These are phyloP conservation scores for Diaporthe eres DNA, from an alignment of 2,329 filamentous ascomycete species.

Conservation along the genomic window DNA sequence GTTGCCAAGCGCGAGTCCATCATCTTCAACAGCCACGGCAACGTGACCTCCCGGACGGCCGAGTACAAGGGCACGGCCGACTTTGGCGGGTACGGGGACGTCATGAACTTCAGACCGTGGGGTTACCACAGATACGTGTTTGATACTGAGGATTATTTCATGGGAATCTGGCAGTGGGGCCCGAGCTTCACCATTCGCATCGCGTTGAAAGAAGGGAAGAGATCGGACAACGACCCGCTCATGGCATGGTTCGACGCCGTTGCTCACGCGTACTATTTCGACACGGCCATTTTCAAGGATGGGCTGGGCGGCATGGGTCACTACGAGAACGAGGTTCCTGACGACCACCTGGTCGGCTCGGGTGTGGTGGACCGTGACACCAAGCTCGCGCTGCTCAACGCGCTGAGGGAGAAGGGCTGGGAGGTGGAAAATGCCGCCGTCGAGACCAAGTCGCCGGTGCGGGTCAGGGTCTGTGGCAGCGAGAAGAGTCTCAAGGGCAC, in stretches of 20 bases:
- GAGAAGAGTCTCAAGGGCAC: conserved; percentile 47
- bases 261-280: conserved; percentile 56
- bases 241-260: conserved; percentile 59
- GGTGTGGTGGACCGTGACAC: conserved; percentile 57
- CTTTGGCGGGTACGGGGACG: conserved; percentile 57
- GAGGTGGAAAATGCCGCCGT: conserved; percentile 74
- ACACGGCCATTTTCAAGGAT: conserved; percentile 52
- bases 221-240: conserved; percentile 48
- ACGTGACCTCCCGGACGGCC: conserved; percentile 56
- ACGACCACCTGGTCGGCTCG: conserved; percentile 49
- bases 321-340: conserved; percentile 54
- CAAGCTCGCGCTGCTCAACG: conserved; percentile 52
- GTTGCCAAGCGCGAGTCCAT: conserved; percentile 77
- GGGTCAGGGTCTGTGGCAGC: conserved; percentile 52
- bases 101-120: conserved; percentile 49
- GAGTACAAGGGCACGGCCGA: conserved; percentile 52
- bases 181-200: conserved; percentile 66
- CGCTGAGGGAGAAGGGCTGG: conserved; percentile 70
- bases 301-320: conserved; percentile 51
- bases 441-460: conserved; percentile 72
- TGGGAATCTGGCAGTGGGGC: conserved; percentile 66
- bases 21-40: conserved; percentile 66
- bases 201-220: conserved; percentile 71
- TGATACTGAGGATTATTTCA: conserved; percentile 68
- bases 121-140: conserved; percentile 54